phyloP scores from a whole-genome alignment of 2,329 filamentous ascomycete species.

The Beauveria medogensis region DNA sequence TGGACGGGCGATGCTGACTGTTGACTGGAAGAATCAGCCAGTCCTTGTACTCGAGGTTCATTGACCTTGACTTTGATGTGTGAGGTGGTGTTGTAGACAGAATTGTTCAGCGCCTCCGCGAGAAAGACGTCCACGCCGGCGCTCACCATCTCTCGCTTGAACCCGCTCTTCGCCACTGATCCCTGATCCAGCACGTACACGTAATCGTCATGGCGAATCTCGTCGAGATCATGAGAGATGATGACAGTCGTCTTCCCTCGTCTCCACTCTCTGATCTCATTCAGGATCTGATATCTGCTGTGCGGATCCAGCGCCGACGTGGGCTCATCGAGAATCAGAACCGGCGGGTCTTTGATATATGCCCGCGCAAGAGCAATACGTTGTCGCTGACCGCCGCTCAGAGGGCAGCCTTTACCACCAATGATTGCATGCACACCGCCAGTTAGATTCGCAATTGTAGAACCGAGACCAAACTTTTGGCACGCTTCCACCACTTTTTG shows the following conservation, averaged over 20 bases:
- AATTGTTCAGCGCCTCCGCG: not conserved
- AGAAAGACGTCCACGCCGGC: not conserved
- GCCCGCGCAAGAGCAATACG: constrained; percentile 74
- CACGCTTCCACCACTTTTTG: constrained; percentile 54
- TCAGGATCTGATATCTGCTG: constrained; percentile 60
- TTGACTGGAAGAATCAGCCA: not conserved
- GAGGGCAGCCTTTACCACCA: constrained; percentile 31
- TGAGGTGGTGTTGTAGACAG: not conserved
- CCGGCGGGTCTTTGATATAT: constrained; percentile 63
- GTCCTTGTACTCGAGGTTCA: not conserved
- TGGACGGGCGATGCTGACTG: not conserved
- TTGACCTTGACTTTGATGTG: constrained; percentile 1
- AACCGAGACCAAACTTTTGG: constrained; percentile 59
- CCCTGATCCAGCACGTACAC: constrained; percentile 73
- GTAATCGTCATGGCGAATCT: constrained; percentile 65
- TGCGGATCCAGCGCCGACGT: constrained; percentile 79
- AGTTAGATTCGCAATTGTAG: constrained; percentile 58
- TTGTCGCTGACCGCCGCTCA: constrained; percentile 36
- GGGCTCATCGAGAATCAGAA: constrained; percentile 82
- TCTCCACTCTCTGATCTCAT: constrained; percentile 70
- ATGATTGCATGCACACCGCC: constrained; percentile 64
- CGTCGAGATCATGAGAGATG: constrained; percentile 81
- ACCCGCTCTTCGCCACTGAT: constrained; percentile 59
- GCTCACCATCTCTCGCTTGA: constrained; percentile 41
- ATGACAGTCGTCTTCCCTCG: constrained; percentile 78